Conservation (phyloP, 2,329 filamentous ascomycete genomes). For the Aspergillus fijiensis region DNA sequence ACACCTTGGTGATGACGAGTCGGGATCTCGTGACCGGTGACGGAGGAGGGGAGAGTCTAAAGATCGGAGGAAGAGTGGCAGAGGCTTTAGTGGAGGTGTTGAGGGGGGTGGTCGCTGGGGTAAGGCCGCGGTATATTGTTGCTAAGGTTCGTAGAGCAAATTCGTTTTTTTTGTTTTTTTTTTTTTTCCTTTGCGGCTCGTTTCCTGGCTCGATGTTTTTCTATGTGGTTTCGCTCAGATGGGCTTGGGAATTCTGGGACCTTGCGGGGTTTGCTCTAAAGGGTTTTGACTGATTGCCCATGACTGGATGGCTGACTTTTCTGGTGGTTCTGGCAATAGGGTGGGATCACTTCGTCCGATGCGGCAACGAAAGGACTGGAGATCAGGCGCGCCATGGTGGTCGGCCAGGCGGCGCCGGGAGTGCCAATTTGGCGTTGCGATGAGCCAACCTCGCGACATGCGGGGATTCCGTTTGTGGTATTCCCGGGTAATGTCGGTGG, state of each 20-base stretch:
- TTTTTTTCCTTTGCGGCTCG: no score
- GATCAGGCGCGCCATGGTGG: constrained; percentile 55
- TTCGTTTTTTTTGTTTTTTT: no score
- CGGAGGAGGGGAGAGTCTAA: constrained; percentile 53
- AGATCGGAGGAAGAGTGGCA: constrained; percentile 57
- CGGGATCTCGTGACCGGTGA: constrained; percentile 51
- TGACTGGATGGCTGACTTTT: no score
- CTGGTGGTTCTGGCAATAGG: constrained; percentile 29
- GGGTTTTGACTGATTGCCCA: no score
- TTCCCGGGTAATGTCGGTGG: constrained; percentile 60
- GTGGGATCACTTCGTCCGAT: constrained; percentile 61
- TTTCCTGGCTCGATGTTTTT: no score
- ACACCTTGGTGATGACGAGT: constrained; percentile 61
- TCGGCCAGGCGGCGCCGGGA: constrained; percentile 58
- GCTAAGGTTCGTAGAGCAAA: constrained; percentile 44
- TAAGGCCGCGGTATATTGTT: constrained; percentile 57
- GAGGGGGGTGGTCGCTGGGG: constrained; percentile 38
- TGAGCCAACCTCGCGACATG: constrained; percentile 52
- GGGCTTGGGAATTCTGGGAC: no score
- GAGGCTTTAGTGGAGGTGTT: constrained; percentile 54
- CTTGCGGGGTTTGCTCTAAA: no score
- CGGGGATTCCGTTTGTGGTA: constrained; percentile 56
- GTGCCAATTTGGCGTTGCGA: constrained; percentile 61
- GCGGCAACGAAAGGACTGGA: constrained; percentile 57
- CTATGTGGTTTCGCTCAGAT: no score